Percentiles rank a stretch among this genome's conserved stretches.
Evolutionary conservation across 2,329 filamentous ascomycete species (phyloP).

Genomic region (Diaporthe longicolla): DNA sequence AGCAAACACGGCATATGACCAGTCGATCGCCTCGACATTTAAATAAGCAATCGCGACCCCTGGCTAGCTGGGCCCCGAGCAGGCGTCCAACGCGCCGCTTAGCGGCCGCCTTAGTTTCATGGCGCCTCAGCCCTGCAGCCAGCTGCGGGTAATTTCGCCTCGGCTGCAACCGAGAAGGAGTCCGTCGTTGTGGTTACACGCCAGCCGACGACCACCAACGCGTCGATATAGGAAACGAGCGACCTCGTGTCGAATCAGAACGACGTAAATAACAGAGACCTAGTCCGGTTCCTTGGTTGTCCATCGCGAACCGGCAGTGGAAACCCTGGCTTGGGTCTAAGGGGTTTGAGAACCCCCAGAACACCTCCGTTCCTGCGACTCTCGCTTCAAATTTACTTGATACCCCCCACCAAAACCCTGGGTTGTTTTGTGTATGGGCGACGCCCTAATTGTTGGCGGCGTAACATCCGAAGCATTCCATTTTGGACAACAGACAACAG

Average conservation of each 20-base stretch:
- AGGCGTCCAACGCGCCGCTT: conserved; percentile 27
- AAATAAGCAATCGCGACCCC: conserved; percentile 1
- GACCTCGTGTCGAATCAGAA: background rate
- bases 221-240: background rate
- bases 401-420: conserved; percentile 15
- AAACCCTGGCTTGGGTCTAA: background rate
- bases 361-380: conserved; percentile 17
- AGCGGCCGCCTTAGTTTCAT: conserved; percentile 26
- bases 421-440: background rate
- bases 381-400: conserved; percentile 29
- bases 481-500: conserved; percentile 23
- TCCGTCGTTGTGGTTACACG: background rate
- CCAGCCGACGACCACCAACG: background rate
- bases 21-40: background rate
- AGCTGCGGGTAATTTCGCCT: background rate
- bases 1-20: background rate
- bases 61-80: conserved; percentile 56
- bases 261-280: background rate
- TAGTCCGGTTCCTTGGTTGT: background rate
- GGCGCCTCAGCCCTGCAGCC: conserved; percentile 9
- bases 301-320: background rate
- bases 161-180: conserved; percentile 15
- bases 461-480: background rate
- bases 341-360: background rate
- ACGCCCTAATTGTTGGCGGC: background rate